These are phyloP conservation scores for Clitopilus passeckerianus DNA, from an alignment of 768 basidiomycete species.

Conservation along the genomic window DNA sequence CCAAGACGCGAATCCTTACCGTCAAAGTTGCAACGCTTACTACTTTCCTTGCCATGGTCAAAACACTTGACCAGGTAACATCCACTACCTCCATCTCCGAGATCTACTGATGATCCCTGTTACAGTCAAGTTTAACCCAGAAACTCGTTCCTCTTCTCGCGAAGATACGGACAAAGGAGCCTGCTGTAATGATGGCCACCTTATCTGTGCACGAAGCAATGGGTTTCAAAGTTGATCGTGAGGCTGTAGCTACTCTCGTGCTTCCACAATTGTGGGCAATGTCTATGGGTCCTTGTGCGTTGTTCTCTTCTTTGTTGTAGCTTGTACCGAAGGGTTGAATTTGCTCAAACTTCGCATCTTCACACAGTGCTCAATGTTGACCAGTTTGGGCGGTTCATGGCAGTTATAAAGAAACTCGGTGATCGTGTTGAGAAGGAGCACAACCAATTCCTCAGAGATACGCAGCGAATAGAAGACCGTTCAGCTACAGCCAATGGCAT, in stretches of 20 bases:
- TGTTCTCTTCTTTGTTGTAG: neutral
- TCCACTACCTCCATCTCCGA: neutral
- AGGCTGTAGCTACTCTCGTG: conserved; percentile 85
- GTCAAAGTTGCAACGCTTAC: conserved; percentile 87
- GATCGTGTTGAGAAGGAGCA: conserved; percentile 93
- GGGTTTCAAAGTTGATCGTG: conserved; percentile 91
- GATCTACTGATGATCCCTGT: neutral
- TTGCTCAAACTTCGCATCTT: conserved; percentile 4
- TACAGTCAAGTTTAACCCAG: conserved; percentile 80
- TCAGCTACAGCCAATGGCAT: conserved; percentile 45
- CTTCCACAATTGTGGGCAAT: conserved; percentile 94
- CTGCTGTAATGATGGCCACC: conserved; percentile 91
- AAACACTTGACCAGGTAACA: conserved; percentile 79
- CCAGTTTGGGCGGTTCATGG: conserved; percentile 94
- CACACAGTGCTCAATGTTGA: conserved; percentile 64
- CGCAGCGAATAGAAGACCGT: conserved; percentile 83
- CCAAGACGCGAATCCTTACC: conserved; percentile 81
- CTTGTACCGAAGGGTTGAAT: no score
- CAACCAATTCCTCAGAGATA: conserved; percentile 86
- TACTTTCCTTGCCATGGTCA: conserved; percentile 86
- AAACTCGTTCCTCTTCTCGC: conserved; percentile 93
- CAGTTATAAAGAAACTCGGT: conserved; percentile 68
- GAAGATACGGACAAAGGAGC: conserved; percentile 95
- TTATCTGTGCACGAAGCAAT: conserved; percentile 91
- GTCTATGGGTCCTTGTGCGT: conserved; percentile 91